Conservation (phyloP, 2,329 filamentous ascomycete genomes). For the Phyllosticta citrichinensis region DNA sequence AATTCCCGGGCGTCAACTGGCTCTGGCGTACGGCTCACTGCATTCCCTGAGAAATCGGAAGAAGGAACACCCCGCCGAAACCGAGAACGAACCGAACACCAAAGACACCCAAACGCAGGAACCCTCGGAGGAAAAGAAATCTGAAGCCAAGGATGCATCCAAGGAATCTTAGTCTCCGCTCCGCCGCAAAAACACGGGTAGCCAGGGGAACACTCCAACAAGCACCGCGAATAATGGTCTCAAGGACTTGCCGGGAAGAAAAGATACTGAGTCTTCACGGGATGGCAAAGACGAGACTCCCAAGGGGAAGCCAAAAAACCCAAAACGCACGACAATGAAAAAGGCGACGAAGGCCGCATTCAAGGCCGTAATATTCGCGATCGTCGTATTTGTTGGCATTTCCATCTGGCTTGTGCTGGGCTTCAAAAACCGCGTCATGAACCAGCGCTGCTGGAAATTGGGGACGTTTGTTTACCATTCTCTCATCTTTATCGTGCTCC, state of each 20-base stretch:
- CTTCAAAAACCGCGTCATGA: background rate
- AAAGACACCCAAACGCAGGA: background rate
- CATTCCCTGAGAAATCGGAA: background rate
- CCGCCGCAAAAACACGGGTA: too few relatives aligned
- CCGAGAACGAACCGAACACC: too few relatives aligned
- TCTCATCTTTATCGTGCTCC: background rate
- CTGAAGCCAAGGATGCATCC: too few relatives aligned
- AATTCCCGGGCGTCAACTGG: background rate
- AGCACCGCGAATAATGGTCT: too few relatives aligned
- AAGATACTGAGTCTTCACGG: background rate
- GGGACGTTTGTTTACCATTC: background rate
- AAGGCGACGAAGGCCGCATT: background rate
- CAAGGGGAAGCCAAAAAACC: background rate
- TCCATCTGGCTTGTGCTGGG: background rate
- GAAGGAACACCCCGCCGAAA: background rate
- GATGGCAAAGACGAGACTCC: background rate
- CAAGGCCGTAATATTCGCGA: background rate
- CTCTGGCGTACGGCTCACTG: background rate
- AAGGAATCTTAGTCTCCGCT: too few relatives aligned
- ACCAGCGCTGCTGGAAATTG: background rate
- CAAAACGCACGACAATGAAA: background rate
- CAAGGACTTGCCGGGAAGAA: background rate
- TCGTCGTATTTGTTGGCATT: background rate
- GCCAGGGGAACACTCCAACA: too few relatives aligned
- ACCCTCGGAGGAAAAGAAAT: background rate